Percentiles rank a stretch among this genome's conserved stretches.
Conservation (phyloP, 441 rosid genomes). For the Populus hybrid region DNA sequence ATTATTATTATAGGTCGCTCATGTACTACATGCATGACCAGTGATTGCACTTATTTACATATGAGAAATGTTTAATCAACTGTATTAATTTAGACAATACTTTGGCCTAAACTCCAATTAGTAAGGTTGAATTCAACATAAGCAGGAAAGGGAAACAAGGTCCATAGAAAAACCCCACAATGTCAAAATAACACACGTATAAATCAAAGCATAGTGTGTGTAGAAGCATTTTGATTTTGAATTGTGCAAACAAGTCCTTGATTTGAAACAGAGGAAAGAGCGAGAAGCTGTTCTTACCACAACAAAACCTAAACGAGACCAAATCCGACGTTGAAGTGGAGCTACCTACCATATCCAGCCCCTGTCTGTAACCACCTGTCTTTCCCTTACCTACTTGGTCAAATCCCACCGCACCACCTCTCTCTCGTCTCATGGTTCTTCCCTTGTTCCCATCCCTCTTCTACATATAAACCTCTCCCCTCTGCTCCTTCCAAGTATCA, state of each 20-base stretch:
- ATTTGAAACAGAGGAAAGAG: background rate
- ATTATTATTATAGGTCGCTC: too few species aligned
- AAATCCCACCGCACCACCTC: conserved; percentile 14
- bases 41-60: too few species aligned
- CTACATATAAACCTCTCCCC: background rate
- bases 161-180: too few species aligned
- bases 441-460: background rate
- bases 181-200: too few species aligned
- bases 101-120: too few species aligned
- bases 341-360: conserved; percentile 43
- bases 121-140: too few species aligned
- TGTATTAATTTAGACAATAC: too few species aligned
- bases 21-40: too few species aligned
- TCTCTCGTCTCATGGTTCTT: background rate
- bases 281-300: background rate
- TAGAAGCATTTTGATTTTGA: background rate
- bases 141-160: too few species aligned
- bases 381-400: conserved; percentile 40
- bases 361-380: conserved; percentile 37
- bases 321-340: conserved; percentile 30
- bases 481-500: background rate
- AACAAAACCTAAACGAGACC: conserved; percentile 10
- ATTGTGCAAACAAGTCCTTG: background rate
- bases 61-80: too few species aligned
- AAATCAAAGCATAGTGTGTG: background rate